Percentiles rank a stretch among this genome's conserved stretches.
Evolutionary conservation across 257 asterid species (phyloP).

Genomic region (Scutellaria baicalensis): DNA sequence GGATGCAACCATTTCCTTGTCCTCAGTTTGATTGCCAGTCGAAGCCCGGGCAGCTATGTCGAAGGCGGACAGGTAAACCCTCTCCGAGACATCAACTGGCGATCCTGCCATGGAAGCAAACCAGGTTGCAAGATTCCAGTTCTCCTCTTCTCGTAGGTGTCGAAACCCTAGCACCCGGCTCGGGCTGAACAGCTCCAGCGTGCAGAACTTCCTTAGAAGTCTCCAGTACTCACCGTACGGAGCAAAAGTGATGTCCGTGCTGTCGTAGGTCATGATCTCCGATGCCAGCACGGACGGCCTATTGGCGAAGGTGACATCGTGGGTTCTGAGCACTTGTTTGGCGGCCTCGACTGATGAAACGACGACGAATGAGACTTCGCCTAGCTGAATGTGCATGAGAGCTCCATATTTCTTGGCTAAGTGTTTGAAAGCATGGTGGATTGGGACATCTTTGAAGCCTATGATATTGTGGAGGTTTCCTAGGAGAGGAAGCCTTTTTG

Average conservation of each 20-base stretch:
- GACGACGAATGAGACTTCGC: neutral
- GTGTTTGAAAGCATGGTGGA: neutral
- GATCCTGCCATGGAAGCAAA: neutral
- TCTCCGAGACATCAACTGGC: neutral
- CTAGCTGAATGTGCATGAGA: neutral
- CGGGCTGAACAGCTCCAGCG: neutral
- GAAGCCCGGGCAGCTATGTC: neutral
- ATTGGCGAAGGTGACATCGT: neutral
- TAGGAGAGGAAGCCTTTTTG: neutral
- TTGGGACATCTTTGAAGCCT: neutral
- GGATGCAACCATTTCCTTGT: neutral
- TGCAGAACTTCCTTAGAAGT: neutral
- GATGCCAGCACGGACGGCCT: neutral
- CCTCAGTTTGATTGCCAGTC: neutral
- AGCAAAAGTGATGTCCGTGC: neutral
- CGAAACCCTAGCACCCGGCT: neutral
- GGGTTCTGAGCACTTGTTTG: neutral
- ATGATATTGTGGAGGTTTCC: neutral
- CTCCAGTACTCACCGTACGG: constrained; percentile 1
- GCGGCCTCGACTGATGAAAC: neutral
- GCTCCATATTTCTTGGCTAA: neutral
- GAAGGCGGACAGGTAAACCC: neutral
- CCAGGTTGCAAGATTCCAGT: neutral
- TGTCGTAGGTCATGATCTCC: neutral
- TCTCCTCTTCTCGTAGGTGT: neutral